These are phyloP conservation scores for Pholiota microspora DNA, from an alignment of 768 basidiomycete genomes.

Conservation along the genomic window DNA sequence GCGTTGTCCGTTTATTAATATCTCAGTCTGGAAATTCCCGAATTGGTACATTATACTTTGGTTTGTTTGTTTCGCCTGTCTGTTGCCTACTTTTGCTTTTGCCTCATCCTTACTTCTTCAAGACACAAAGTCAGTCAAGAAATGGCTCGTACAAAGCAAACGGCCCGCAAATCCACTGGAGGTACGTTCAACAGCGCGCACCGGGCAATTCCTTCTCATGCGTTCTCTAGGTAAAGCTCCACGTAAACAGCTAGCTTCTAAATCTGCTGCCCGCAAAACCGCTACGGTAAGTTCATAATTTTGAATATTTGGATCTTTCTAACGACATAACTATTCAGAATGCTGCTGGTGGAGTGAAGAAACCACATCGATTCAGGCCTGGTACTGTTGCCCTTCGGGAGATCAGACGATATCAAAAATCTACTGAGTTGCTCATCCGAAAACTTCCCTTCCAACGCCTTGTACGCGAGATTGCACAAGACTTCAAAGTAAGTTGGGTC, in stretches of 20 bases:
- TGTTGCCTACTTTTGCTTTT: slow-evolving; percentile 18
- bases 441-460: slow-evolving; percentile 72
- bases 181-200: too few species aligned
- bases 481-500: slow-evolving; percentile 57
- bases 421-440: slow-evolving; percentile 61
- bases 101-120: slow-evolving; percentile 21
- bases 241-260: slow-evolving; percentile 59
- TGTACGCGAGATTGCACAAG: slow-evolving; percentile 79
- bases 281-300: slow-evolving; percentile 34
- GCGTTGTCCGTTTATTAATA: slow-evolving; percentile 14
- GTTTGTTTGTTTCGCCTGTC: slow-evolving; percentile 20
- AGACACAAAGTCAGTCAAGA: slow-evolving; percentile 2
- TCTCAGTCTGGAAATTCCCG: slow-evolving; percentile 10
- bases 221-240: slow-evolving; percentile 49
- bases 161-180: slow-evolving; percentile 76
- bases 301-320: not conserved
- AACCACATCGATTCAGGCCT: slow-evolving; percentile 79
- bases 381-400: slow-evolving; percentile 79
- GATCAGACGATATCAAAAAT: slow-evolving; percentile 65
- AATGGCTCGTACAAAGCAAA: slow-evolving; percentile 79
- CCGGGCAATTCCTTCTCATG: slow-evolving; percentile 1
- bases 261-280: slow-evolving; percentile 59
- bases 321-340: slow-evolving; percentile 26
- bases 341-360: slow-evolving; percentile 70
- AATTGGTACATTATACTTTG: slow-evolving; percentile 11